Base-by-base conservation (phyloP, 2,329 filamentous ascomycete genomes). In the Chrysoporthe austroafricana region DNA sequence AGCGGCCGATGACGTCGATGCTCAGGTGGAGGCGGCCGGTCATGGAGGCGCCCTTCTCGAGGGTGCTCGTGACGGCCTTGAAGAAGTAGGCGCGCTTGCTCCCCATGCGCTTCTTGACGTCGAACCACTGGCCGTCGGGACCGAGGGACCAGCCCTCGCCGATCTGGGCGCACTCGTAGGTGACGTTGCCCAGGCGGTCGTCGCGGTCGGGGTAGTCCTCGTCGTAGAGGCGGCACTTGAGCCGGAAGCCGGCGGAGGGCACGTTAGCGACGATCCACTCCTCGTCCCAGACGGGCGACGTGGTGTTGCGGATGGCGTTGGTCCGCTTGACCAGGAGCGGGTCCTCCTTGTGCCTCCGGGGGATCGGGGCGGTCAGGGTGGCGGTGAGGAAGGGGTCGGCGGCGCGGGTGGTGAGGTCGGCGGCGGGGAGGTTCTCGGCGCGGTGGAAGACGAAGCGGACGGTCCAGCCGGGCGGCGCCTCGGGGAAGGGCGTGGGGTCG, bases 261-360 rank as follows among this genome's bases (percentile, higher is more conserved):
- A 97, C 86, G 72, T 97, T 96, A 69, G 92, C 93, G 34, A 98
- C 90, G 32, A 93, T 85, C 95, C 95, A 98, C 69, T 93, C 86
- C 48, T 90, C 88, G 60, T 97, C 85, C 95, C 95, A 98, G 60
- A 82, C 83, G 0, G 95, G 94, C 73, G 94, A 86, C 1, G 88
- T 90, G 52, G 86, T 90, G 71, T 85, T 87, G 67, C 91, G 87
- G 44, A 94, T 79, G 0, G 95, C 97, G 0, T 85, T 88, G 0
- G 93, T 97, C 58, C 95, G 89, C 76, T 92, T 87, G 32, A 83
- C 83, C 43, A 97, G 80, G 32, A 88, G 85, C 0, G 94, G 91
- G 74, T 97, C 94, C 75, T 97, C 92, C 77, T 95, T 95, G 80
- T 97, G 93, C 46, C 93, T 84, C 72, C 87, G 89, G 0, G 88